Evolutionary conservation across 345 rosid species (phyloP), one percentile per base, ranked within the genome.

Genomic region (Lagerstroemia speciosa): DNA sequence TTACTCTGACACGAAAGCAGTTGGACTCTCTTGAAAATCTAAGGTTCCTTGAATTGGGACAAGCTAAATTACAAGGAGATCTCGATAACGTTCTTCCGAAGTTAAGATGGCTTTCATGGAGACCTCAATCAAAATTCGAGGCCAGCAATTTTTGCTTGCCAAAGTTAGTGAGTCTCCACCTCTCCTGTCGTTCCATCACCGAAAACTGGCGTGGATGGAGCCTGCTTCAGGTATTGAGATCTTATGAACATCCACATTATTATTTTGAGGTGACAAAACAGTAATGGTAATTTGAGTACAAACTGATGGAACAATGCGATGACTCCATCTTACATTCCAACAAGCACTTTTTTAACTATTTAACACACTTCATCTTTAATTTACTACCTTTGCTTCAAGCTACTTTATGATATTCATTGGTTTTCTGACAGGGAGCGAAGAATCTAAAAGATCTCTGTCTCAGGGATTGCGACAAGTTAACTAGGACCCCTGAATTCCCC

Each of bases 151-250:
- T 70, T 29, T 12, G 38, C n/a, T 33, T 62, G 14, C 11, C 50
- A 11, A 70, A 62, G 6, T n/a, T 70, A 17, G 65, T 61, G 15
- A 53, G 45, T 1, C 72, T 70, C 46, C 27, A 70, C 50, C 34
- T 70, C 19, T 70, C 67, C 30, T 10, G 27, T 27, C 26, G 66
- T n/a, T 43, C 20, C 19, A 12, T 70, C 12, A 62, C 55, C 41
- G 53, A n/a, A 31, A 26, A 30, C 31, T 70, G 72, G 72, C 40
- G n/a, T 32, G 72, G 72, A 17, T 70, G 72, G 72, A 45, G 26
- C 32, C 57, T 55, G 0, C 31, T 46, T n/a, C 43, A 61, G 73
- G 73, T 70, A 70, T 2, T 0, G 24, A n/a, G 27, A n/a, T 24
- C 30, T 24, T 41, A 14, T 16, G 5, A 11, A 41, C 15, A 41